phyloP scores from a whole-genome alignment of 192 early-diverging fungal genomes.

The Pecoramyces ruminantium region DNA sequence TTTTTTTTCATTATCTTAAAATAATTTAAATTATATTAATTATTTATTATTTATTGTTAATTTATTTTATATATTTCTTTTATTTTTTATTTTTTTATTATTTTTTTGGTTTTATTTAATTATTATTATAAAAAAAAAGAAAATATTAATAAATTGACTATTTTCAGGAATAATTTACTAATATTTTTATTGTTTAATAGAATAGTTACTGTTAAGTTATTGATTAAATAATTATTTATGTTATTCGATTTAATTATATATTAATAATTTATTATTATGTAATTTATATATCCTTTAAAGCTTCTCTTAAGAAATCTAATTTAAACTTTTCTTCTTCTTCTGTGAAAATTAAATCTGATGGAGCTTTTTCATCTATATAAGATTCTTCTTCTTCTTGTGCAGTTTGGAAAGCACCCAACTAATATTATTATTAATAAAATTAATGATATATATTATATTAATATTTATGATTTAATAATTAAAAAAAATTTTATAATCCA shows the following conservation, averaged over 20 bases:
- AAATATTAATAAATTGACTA: not conserved
- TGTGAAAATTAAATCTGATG: not conserved
- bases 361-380: not conserved
- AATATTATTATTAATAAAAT: not conserved
- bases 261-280: not conserved
- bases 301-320: not conserved
- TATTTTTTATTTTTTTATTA: no score
- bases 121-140: not conserved
- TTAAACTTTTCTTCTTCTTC: not conserved
- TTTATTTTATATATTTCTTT: no score
- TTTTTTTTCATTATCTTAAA: no score
- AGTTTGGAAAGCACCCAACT: not conserved
- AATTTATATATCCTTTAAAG: not conserved
- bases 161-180: no score
- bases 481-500: no score
- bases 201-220: not conserved
- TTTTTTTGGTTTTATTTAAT: no score
- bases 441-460: no score
- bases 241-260: not conserved
- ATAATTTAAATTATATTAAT: no score
- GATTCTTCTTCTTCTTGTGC: not conserved
- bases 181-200: no score
- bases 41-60: no score
- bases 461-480: no score
- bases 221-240: not conserved